Evolutionary conservation across 2,329 filamentous ascomycete genomes (phyloP), one percentile per base, ranked within the genome.

Genomic region (Aureobasidium leucospermi): DNA sequence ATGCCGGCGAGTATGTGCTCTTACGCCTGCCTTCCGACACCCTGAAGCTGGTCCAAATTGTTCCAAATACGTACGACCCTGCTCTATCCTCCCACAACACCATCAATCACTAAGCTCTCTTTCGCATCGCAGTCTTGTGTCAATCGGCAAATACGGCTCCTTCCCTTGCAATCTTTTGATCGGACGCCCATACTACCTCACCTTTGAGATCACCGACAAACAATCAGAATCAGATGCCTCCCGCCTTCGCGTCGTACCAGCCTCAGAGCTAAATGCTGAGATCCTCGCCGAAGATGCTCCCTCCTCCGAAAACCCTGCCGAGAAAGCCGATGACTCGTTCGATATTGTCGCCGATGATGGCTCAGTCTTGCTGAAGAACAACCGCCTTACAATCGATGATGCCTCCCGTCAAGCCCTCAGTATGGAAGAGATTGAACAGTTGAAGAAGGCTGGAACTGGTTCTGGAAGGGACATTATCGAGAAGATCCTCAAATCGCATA

Each of bases 91-190:
- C 39, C 16, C 15, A 6, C 1, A n/a, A 15, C 10, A n/a, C 4
- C 29, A 8, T 8, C 42, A 7, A 9, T 19, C 7, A 10, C 53
- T 47, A 47, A 57, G 7, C 23, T 43, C 23, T 53, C 32, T 43
- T 39, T 11, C 23, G 23, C 23, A 23, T 45, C 10, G 5, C 19
- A 61, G 60, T 41, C 23, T 58, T n/a, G 88, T 97, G 64, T 90
- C 89, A 1, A 79, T 97, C 36, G 91, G 91, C 59, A 97, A 96
- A 82, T 96, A 94, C 71, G 94, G 94, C 64, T 85, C 85, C 1
- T 96, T 99, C 70, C 87, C 90, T 15, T 85, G 89, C 56, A 96
- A 97, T 70, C 82, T 94, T 34, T 84, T 99, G 47, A 83, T 99
- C 63, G 88, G 90, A n/a, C 86, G 94, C 7, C 94, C 94, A 0